A percentile compares a stretch with the other conserved stretches of the same genome.
phyloP scores from a whole-genome alignment of 2,329 filamentous ascomycete genomes.

The Nemania sp. region DNA sequence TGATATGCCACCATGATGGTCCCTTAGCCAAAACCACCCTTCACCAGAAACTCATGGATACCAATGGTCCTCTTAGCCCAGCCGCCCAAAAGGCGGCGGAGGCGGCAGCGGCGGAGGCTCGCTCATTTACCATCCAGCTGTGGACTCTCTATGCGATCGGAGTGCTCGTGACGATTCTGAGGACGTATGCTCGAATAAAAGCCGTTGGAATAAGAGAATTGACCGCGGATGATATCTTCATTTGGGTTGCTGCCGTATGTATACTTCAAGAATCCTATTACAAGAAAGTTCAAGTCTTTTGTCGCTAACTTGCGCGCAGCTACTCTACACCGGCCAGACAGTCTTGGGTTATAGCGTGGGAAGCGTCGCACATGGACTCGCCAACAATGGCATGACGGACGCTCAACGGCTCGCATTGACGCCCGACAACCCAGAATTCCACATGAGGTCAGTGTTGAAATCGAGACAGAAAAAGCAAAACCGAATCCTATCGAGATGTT shows the following conservation, averaged over 20 bases:
- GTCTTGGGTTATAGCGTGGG: constrained; percentile 53
- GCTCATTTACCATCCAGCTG: constrained; percentile 40
- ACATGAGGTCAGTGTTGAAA: constrained; percentile 30
- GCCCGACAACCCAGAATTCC: constrained; percentile 48
- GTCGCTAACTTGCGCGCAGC: constrained; percentile 38
- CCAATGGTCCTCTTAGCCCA: too few relatives aligned
- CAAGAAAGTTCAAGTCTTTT: not conserved
- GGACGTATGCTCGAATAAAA: constrained; percentile 42
- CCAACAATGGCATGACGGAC: constrained; percentile 60
- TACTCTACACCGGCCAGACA: constrained; percentile 55
- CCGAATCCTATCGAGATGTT: not conserved
- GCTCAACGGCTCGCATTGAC: constrained; percentile 48
- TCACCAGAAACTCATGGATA: too few relatives aligned
- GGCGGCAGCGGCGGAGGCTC: too few relatives aligned
- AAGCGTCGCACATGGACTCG: constrained; percentile 51
- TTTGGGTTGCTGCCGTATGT: constrained; percentile 43
- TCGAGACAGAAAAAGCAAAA: too few relatives aligned
- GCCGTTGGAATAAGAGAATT: constrained; percentile 40
- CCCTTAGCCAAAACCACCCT: too few relatives aligned
- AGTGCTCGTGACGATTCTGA: constrained; percentile 40
- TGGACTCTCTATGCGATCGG: constrained; percentile 43
- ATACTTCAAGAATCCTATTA: not conserved
- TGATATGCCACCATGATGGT: too few relatives aligned
- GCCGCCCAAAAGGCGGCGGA: too few relatives aligned
- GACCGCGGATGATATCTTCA: constrained; percentile 43